Conservation (phyloP, 2,329 filamentous ascomycete genomes). For the Diatrype stigma region DNA sequence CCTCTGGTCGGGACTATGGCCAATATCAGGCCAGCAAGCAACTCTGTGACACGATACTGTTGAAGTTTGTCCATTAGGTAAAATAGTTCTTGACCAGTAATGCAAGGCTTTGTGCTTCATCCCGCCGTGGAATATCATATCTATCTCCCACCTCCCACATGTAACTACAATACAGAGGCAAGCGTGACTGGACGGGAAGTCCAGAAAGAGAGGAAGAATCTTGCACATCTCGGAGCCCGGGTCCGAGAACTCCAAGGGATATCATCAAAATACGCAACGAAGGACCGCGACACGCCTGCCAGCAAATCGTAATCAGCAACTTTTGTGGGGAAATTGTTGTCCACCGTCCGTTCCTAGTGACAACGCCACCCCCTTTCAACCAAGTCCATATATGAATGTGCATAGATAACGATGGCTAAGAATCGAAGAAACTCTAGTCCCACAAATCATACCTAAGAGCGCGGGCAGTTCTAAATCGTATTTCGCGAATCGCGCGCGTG, state of each 20-base stretch:
- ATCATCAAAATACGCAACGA: slow-evolving; percentile 22
- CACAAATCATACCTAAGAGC: not conserved
- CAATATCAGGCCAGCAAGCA: not conserved
- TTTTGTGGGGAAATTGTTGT: slow-evolving; percentile 13
- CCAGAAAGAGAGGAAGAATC: slow-evolving; percentile 10
- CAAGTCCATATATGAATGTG: not conserved
- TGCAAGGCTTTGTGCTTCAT: slow-evolving; percentile 5
- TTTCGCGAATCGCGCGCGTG: no score
- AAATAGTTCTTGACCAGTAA: not conserved
- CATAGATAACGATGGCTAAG: slow-evolving; percentile 1
- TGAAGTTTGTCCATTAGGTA: slow-evolving; percentile 15
- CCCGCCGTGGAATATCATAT: slow-evolving; percentile 26
- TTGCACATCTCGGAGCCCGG: slow-evolving; percentile 7
- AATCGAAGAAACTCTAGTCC: not conserved
- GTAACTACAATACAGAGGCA: slow-evolving; percentile 23
- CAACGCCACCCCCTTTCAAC: not conserved
- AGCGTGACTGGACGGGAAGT: slow-evolving; percentile 8
- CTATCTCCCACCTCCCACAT: slow-evolving; percentile 7
- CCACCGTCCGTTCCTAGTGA: slow-evolving; percentile 4
- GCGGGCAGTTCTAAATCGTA: no score
- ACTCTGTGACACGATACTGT: not conserved
- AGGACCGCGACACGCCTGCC: slow-evolving; percentile 12
- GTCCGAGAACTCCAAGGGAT: slow-evolving; percentile 17
- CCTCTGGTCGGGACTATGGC: not conserved
- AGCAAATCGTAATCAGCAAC: slow-evolving; percentile 1